Percentiles rank a stretch among this genome's conserved stretches.
These are phyloP conservation scores for Onygenales sp. DNA, from an alignment of 2,329 filamentous ascomycete genomes.

Conservation along the genomic window DNA sequence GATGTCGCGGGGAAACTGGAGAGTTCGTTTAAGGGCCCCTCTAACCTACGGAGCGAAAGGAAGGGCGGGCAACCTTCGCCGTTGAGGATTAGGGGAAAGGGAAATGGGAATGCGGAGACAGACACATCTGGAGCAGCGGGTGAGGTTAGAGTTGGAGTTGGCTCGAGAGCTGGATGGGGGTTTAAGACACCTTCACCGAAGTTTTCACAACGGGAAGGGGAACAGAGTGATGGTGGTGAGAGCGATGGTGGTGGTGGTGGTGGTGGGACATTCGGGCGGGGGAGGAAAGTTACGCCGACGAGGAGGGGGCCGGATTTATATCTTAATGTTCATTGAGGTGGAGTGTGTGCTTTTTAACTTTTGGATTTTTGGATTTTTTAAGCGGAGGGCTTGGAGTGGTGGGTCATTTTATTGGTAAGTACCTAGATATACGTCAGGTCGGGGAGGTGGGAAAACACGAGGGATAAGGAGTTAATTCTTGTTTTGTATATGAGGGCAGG, in stretches of 20 bases:
- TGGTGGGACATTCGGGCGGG: constrained; percentile 9
- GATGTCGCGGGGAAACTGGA: constrained; percentile 13
- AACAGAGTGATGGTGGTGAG: background rate
- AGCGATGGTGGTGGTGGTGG: background rate
- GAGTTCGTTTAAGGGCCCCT: constrained; percentile 5
- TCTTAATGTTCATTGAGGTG: constrained; percentile 20
- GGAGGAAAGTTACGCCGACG: constrained; percentile 23
- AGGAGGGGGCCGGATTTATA: constrained; percentile 23
- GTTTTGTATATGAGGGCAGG: too few relatives aligned
- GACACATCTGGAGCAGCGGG: background rate
- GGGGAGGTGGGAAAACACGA: too few relatives aligned
- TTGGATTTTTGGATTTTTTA: background rate
- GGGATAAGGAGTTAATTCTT: too few relatives aligned
- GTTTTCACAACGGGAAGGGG: background rate
- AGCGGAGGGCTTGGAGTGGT: too few relatives aligned
- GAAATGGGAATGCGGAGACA: too few relatives aligned
- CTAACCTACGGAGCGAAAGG: background rate
- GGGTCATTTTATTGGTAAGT: too few relatives aligned
- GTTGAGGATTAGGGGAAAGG: background rate
- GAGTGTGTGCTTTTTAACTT: too few relatives aligned
- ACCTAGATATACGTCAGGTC: too few relatives aligned
- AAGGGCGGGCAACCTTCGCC: background rate
- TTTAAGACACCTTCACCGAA: background rate
- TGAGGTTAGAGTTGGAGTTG: background rate
- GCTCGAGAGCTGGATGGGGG: background rate